Conservation (phyloP, 2,329 filamentous ascomycete genomes). For the Elsinoe fawcettii region DNA sequence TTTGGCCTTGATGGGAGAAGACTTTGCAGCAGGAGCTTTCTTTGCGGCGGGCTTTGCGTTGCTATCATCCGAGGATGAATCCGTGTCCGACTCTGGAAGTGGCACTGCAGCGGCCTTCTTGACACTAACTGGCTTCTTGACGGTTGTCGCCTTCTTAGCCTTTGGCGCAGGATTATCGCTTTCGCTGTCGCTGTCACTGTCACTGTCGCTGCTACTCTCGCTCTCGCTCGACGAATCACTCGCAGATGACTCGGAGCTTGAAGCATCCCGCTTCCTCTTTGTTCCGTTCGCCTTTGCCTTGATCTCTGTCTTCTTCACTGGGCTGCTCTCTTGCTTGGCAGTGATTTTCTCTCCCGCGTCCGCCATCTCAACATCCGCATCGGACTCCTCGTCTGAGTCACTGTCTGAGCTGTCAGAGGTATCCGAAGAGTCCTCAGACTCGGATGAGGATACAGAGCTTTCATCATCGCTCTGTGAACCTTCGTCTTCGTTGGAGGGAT, state of each 20-base stretch:
- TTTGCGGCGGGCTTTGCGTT: neutral
- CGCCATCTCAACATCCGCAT: conserved; percentile 19
- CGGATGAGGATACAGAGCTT: conserved; percentile 16
- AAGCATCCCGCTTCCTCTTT: conserved; percentile 14
- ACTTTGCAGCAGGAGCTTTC: neutral
- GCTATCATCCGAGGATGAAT: conserved; percentile 12
- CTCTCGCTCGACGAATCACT: conserved; percentile 18
- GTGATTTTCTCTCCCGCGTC: conserved; percentile 10
- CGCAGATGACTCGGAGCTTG: conserved; percentile 3
- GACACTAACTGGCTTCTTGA: neutral
- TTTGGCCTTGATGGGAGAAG: neutral
- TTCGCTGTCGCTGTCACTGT: conserved; percentile 17
- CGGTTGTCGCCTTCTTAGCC: neutral
- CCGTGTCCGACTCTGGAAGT: conserved; percentile 22
- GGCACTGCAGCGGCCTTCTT: conserved; percentile 6
- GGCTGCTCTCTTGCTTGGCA: conserved; percentile 25
- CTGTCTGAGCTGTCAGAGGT: too few species aligned
- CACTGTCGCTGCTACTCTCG: conserved; percentile 18
- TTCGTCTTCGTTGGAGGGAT: conserved; percentile 20
- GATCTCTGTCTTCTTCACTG: conserved; percentile 24
- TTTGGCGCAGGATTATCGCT: conserved; percentile 2
- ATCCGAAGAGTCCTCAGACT: too few species aligned
- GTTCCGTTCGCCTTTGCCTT: conserved; percentile 17
- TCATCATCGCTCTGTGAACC: conserved; percentile 18
- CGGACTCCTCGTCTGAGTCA: conserved; percentile 5